Evolutionary conservation across 352 stramenopile species (phyloP).

Genomic region (Plasmopara halstedii): DNA sequence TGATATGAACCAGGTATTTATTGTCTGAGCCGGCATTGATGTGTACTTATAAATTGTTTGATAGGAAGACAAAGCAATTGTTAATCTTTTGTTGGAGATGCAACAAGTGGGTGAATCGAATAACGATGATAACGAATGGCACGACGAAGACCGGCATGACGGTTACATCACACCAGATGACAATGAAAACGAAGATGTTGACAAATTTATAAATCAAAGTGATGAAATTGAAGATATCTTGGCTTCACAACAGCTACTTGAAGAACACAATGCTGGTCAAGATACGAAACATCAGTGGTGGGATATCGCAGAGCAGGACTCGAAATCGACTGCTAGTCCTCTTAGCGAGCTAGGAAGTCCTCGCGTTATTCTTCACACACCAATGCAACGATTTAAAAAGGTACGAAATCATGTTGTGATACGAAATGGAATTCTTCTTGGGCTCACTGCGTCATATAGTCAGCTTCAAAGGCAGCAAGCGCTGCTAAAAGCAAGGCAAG

Average conservation of each 20-base stretch:
- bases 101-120: slow-evolving; percentile 20
- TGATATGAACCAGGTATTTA: slow-evolving; percentile 12
- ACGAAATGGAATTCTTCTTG: background rate
- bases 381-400: slow-evolving; percentile 14
- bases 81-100: slow-evolving; percentile 44
- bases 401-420: slow-evolving; percentile 8
- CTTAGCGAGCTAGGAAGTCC: slow-evolving; percentile 48
- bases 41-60: background rate
- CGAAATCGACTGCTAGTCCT: slow-evolving; percentile 21
- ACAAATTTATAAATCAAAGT: slow-evolving; percentile 14
- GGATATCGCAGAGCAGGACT: slow-evolving; percentile 34
- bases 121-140: slow-evolving; percentile 6
- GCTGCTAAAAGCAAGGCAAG: slow-evolving; percentile 10
- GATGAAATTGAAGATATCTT: slow-evolving; percentile 67
- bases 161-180: slow-evolving; percentile 15
- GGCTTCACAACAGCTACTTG: slow-evolving; percentile 38
- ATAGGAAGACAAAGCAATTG: slow-evolving; percentile 36
- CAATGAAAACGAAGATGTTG: slow-evolving; percentile 13
- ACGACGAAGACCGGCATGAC: slow-evolving; percentile 13
- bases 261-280: slow-evolving; percentile 8
- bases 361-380: slow-evolving; percentile 20
- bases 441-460: slow-evolving; percentile 11
- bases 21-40: background rate
- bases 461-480: slow-evolving; percentile 9
- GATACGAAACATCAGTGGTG: slow-evolving; percentile 32